Base-by-base conservation (phyloP, 352 stramenopile species). In the Pythium apleroticum region DNA sequence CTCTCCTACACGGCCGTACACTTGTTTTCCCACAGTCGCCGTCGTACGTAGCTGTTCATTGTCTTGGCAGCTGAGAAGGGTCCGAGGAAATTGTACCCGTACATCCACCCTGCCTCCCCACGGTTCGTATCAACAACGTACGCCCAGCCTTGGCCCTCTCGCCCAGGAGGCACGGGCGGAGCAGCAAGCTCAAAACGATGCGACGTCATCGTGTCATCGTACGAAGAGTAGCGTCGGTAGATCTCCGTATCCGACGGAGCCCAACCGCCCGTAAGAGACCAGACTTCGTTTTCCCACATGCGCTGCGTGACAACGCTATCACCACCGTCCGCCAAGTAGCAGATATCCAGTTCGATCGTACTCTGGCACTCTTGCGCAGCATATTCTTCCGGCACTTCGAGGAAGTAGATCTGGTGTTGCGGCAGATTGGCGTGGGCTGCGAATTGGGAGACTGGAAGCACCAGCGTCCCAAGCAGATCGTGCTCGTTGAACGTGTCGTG, bases 241-340 rank as follows among this genome's bases (percentile, higher is more conserved):
- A 86, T 74, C 20, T 63, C 72, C 12, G 69, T 73, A 67, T 81
- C 74, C 8, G 76, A 75, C 22, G 80, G 57, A 20, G 72, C 71
- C 81, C 81, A 90, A 20, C 78, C 80, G 10, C 54, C 71, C 33
- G 65, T 68, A 27, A 83, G 67, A 1, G 69, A 63, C 81, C 81
- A 90, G 22, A 72, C 74, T 65, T 90, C 78, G 60, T 90, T 86
- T 71, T 90, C 80, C 80, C 81, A 90, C 53, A 89, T 71, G 39
- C 66, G 73, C 19, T 84, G 65, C 39, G 67, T 71, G 45, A 71
- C 67, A 30, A 75, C 71, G 27, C 76, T 72, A 45, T 87, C 35
- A 11, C 43, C 67, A 37, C 76, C 74, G 15, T 76, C 33, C 2
- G 53, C 45, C 49, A 72, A 68, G 19, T 89, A 65, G 52, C 69